Conservation (phyloP, 208 protist species). For the Endotrypanum monterogeii region DNA sequence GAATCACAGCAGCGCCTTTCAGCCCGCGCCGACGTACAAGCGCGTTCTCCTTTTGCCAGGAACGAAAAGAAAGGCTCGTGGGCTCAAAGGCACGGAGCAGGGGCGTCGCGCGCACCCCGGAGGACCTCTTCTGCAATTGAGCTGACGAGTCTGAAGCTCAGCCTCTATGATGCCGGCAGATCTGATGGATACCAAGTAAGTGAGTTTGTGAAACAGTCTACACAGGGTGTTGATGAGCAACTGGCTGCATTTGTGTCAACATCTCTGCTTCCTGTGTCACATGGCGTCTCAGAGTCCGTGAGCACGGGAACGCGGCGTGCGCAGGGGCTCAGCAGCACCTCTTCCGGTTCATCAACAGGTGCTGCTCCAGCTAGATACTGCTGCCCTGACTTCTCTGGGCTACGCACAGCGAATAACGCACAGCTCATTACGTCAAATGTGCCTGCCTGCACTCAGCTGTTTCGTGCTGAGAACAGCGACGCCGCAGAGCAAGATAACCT, state of each 20-base stretch:
- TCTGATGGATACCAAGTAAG: not conserved
- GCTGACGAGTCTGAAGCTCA: constrained; percentile 8
- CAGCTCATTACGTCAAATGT: not conserved
- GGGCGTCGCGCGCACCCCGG: too few species aligned
- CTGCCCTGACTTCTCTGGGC: not conserved
- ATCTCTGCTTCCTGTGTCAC: constrained; percentile 11
- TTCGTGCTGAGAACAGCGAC: constrained; percentile 51
- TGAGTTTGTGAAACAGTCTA: not conserved
- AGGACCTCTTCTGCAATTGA: too few species aligned
- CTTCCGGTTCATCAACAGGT: not conserved
- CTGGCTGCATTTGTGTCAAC: constrained; percentile 19
- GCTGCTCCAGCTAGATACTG: not conserved
- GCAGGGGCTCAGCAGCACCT: not conserved
- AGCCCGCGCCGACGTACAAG: not conserved
- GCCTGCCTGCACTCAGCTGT: constrained; percentile 38
- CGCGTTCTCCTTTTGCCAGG: not conserved
- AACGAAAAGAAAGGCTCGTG: not conserved
- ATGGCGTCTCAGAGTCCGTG: constrained; percentile 2
- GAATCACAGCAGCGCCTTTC: constrained; percentile 16
- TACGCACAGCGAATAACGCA: not conserved
- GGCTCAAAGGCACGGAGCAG: not conserved
- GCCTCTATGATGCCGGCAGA: not conserved
- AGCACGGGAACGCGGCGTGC: not conserved
- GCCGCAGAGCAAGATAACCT: constrained; percentile 40
- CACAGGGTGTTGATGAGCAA: constrained; percentile 5